Conservation (phyloP, 257 asterid genomes). For the Paulownia fortunei region DNA sequence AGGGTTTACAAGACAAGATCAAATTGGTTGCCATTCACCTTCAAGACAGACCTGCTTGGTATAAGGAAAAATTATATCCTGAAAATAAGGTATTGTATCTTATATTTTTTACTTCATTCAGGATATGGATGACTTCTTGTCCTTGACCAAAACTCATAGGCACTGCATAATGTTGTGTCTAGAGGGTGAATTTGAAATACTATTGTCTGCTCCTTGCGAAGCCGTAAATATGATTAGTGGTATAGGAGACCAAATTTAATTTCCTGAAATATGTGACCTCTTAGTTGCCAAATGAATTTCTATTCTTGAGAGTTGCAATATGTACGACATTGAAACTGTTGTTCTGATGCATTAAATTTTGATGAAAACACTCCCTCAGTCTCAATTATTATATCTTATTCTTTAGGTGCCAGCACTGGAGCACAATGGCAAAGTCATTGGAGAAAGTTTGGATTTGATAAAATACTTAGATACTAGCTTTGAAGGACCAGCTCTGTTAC, state of each 20-base stretch:
- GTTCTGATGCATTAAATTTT: not conserved
- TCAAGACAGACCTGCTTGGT: constrained; percentile 64
- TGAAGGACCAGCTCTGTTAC: constrained; percentile 58
- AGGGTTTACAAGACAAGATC: constrained; percentile 65
- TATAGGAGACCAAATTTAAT: not conserved
- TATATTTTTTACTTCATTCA: not conserved
- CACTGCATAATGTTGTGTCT: not conserved
- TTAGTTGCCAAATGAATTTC: not conserved
- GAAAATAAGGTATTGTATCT: constrained; percentile 50
- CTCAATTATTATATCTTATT: not conserved
- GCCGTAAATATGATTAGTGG: too few relatives aligned
- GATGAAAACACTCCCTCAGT: not conserved
- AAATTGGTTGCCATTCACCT: constrained; percentile 61
- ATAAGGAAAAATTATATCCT: constrained; percentile 62
- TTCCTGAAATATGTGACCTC: not conserved
- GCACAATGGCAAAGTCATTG: constrained; percentile 60
- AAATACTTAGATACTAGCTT: constrained; percentile 59
- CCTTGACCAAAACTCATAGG: not conserved
- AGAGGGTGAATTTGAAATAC: not conserved
- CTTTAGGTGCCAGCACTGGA: constrained; percentile 66
- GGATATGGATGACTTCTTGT: not conserved
- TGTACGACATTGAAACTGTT: not conserved
- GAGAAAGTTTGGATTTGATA: constrained; percentile 66
- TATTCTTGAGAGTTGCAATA: not conserved
- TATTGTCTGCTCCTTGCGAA: not conserved